These are phyloP conservation scores for Lanzia echinophila DNA, from an alignment of 2,329 filamentous ascomycete genomes.

Conservation along the genomic window DNA sequence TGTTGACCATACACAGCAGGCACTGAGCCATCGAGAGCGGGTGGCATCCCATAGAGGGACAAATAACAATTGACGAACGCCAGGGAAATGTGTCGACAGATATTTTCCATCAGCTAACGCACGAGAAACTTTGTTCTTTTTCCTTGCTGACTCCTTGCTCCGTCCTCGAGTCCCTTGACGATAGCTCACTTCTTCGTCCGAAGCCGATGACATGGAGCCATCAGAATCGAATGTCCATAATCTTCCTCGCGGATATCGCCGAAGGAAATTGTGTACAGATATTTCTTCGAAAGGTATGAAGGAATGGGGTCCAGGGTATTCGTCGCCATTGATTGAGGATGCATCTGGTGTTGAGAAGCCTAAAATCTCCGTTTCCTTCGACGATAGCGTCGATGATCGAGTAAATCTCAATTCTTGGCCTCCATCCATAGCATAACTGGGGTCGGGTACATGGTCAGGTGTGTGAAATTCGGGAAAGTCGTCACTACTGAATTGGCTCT, in stretches of 20 bases:
- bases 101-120: conserved; percentile 27
- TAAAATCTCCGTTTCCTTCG: conserved; percentile 24
- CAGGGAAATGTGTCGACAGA: conserved; percentile 36
- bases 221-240: conserved; percentile 42
- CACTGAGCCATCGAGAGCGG: conserved; percentile 42
- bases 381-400: neutral
- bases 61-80: conserved; percentile 41
- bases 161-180: conserved; percentile 5
- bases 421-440: neutral
- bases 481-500: conserved; percentile 4
- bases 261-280: conserved; percentile 29
- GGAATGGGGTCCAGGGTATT: conserved; percentile 18
- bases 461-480: neutral
- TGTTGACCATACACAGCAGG: conserved; percentile 41
- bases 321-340: conserved; percentile 28
- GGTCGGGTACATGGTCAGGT: neutral
- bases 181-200: conserved; percentile 34
- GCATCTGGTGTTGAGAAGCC: conserved; percentile 28
- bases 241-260: conserved; percentile 41
- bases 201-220: conserved; percentile 36
- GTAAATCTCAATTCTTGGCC: neutral
- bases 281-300: conserved; percentile 28
- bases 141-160: conserved; percentile 10
- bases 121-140: conserved; percentile 14
- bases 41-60: conserved; percentile 44